Evolutionary conservation across 768 basidiomycete genomes (phyloP).

Genomic region (Leccinum subgranulosum): DNA sequence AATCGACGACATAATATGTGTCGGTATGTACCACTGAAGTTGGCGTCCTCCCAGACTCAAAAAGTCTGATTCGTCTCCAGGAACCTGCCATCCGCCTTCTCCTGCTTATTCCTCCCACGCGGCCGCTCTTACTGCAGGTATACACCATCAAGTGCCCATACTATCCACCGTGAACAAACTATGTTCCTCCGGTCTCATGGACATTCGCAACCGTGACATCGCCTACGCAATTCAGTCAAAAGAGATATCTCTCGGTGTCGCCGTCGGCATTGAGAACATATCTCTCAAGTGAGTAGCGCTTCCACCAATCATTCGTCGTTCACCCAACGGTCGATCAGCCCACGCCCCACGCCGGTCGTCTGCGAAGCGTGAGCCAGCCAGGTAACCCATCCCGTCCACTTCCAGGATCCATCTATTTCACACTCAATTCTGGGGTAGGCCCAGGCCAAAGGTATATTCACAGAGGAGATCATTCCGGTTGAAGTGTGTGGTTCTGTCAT

Average conservation of each 20-base stretch:
- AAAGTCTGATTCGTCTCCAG: constrained; percentile 34
- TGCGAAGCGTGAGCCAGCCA: constrained; percentile 56
- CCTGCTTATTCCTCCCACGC: constrained; percentile 81
- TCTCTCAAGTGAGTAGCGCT: constrained; percentile 55
- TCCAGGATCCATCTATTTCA: not conserved
- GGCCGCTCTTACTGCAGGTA: constrained; percentile 84
- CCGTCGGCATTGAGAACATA: constrained; percentile 83
- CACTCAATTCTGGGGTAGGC: constrained; percentile 42
- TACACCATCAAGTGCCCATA: constrained; percentile 86
- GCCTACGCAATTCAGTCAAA: constrained; percentile 83
- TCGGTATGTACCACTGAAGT: constrained; percentile 48
- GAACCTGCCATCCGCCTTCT: constrained; percentile 80
- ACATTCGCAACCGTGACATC: constrained; percentile 86
- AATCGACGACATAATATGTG: constrained; percentile 83
- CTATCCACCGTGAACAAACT: constrained; percentile 88
- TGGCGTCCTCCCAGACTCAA: not conserved
- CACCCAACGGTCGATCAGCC: constrained; percentile 36
- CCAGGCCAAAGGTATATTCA: constrained; percentile 66
- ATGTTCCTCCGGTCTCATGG: constrained; percentile 92
- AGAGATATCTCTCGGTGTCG: constrained; percentile 85
- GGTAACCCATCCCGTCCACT: constrained; percentile 33
- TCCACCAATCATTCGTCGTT: constrained; percentile 1
- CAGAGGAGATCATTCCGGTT: constrained; percentile 87
- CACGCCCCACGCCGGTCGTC: constrained; percentile 72
- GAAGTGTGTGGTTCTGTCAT: constrained; percentile 65